A percentile compares a stretch with the other conserved stretches of the same genome.
Evolutionary conservation across 2,329 filamentous ascomycete genomes (phyloP).

Genomic region (Rhinocladiella mackenziei): DNA sequence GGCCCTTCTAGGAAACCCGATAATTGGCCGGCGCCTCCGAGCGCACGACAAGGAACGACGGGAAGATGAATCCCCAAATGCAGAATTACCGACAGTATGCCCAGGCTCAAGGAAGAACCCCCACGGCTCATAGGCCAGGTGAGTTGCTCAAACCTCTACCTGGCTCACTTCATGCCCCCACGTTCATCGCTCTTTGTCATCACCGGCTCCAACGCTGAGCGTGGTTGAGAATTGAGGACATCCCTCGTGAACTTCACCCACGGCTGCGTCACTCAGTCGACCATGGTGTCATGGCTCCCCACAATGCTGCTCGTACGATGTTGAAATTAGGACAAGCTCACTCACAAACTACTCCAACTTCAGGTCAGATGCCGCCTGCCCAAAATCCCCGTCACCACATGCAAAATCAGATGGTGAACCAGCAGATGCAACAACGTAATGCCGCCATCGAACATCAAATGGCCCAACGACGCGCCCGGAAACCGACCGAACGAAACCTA

Average conservation of each 20-base stretch:
- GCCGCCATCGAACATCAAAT: constrained; percentile 29
- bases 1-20: too few relatives aligned
- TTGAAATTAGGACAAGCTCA: neutral
- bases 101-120: constrained; percentile 25
- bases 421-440: constrained; percentile 28
- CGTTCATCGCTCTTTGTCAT: neutral
- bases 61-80: constrained; percentile 30
- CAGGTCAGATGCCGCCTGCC: constrained; percentile 23
- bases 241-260: constrained; percentile 1
- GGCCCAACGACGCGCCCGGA: constrained; percentile 75
- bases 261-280: constrained; percentile 2
- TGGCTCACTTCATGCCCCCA: neutral
- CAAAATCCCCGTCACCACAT: constrained; percentile 26
- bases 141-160: too few relatives aligned
- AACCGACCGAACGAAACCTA: constrained; percentile 91
- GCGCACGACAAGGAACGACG: too few relatives aligned
- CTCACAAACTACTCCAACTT: constrained; percentile 1
- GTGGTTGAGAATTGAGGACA: neutral
- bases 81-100: constrained; percentile 29
- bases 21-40: neutral
- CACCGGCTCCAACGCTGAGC: neutral
- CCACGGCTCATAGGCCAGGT: constrained; percentile 27
- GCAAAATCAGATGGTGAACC: constrained; percentile 25
- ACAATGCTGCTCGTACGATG: neutral
- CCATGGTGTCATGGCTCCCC: constrained; percentile 2